Percentiles rank a stretch among this genome's conserved stretches.
Evolutionary conservation across 495 filamentous ascomycete species (phyloP).

Genomic region (Penicillium coffeae): DNA sequence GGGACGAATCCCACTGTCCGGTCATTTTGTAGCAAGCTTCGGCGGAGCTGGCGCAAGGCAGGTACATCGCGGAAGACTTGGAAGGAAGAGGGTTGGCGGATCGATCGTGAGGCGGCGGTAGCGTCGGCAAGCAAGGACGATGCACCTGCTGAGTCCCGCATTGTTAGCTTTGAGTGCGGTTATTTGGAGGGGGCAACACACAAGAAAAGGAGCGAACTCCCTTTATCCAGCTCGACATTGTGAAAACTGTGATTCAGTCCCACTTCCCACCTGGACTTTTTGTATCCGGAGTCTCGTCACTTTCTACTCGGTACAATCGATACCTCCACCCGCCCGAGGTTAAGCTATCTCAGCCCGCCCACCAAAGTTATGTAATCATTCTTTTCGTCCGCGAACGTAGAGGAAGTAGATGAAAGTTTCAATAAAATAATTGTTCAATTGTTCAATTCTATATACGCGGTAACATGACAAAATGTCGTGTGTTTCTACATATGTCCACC

Average conservation of each 20-base stretch:
- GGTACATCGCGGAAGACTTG: slow-evolving; percentile 72
- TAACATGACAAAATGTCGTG: neutral
- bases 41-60: slow-evolving; percentile 67
- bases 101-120: slow-evolving; percentile 20
- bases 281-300: neutral
- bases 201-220: slow-evolving; percentile 27
- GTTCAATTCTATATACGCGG: neutral
- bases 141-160: slow-evolving; percentile 20
- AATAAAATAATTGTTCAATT: neutral
- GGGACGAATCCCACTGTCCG: slow-evolving; percentile 83
- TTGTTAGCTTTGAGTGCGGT: slow-evolving; percentile 1
- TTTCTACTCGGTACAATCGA: neutral
- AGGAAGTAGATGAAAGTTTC: too few species aligned
- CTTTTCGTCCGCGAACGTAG: too few species aligned
- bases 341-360: too few species aligned
- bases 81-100: slow-evolving; percentile 39
- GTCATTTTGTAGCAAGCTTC: slow-evolving; percentile 60
- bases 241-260: neutral
- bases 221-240: slow-evolving; percentile 27
- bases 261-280: neutral
- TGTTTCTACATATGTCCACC: neutral
- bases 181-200: slow-evolving; percentile 13
- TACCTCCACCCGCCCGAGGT: too few species aligned
- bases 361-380: too few species aligned
- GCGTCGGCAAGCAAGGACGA: slow-evolving; percentile 25